Evolutionary conservation across 176 grass and related monocot genomes (phyloP).

Genomic region (Oryza meridionalis): DNA sequence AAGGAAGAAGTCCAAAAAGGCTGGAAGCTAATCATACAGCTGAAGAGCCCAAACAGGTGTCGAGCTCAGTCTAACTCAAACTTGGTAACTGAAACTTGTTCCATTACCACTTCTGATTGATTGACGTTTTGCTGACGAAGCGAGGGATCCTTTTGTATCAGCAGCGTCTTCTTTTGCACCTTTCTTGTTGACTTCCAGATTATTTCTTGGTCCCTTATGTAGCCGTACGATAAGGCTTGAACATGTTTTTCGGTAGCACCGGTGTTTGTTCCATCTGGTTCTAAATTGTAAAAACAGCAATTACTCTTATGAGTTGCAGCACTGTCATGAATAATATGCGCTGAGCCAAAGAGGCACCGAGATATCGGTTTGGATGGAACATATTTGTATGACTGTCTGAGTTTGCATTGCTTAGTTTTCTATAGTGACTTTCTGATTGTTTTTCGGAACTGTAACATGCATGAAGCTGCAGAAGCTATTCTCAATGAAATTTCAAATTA

Average conservation of each 20-base stretch:
- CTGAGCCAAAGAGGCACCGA: neutral
- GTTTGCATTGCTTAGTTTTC: neutral
- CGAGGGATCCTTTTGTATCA: neutral
- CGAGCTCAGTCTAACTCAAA: conserved; percentile 33
- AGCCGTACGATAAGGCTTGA: neutral
- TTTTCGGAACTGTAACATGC: neutral
- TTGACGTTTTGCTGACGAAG: neutral
- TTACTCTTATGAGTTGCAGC: neutral
- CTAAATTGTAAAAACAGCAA: conserved; percentile 5
- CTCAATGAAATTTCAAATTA: too few relatives aligned
- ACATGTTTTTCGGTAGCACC: neutral
- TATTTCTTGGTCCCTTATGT: neutral
- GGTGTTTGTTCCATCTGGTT: conserved; percentile 14
- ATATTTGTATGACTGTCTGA: neutral
- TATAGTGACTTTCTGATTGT: neutral
- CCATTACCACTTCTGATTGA: neutral
- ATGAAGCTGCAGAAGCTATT: too few relatives aligned
- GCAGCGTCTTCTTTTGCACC: neutral
- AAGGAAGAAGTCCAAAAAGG: conserved; percentile 55
- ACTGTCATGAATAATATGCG: neutral
- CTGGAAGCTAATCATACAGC: neutral
- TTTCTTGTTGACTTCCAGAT: neutral
- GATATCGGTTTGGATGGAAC: neutral
- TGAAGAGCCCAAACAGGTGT: conserved; percentile 19
- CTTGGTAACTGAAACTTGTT: neutral